Conservation (phyloP, 176 grass and related monocot species). For the Bonia amplexicaulis region DNA sequence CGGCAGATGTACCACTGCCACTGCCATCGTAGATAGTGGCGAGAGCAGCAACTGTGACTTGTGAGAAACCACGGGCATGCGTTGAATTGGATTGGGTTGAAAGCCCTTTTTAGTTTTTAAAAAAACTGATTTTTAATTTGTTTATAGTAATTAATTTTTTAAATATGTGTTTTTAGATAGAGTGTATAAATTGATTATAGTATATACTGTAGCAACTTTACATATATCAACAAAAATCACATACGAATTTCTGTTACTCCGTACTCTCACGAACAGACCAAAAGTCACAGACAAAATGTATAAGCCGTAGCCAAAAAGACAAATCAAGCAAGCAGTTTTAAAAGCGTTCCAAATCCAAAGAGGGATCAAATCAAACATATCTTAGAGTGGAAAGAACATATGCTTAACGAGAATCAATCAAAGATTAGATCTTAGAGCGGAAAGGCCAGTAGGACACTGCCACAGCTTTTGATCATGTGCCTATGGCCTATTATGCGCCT, state of each 20-base stretch:
- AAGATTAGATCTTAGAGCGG: neutral
- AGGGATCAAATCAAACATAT: slow-evolving; percentile 26
- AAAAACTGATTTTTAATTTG: too few species aligned
- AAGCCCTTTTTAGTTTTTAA: too few species aligned
- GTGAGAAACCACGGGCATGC: neutral
- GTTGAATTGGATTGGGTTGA: neutral
- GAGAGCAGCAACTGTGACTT: slow-evolving; percentile 1
- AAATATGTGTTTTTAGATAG: too few species aligned
- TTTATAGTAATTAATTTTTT: too few species aligned
- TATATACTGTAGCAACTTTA: too few species aligned
- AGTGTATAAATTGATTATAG: too few species aligned
- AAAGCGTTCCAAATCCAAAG: slow-evolving; percentile 29
- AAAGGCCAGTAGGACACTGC: slow-evolving; percentile 7
- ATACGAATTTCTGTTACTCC: too few species aligned
- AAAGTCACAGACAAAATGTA: too few species aligned
- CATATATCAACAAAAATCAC: too few species aligned
- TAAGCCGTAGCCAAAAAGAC: neutral
- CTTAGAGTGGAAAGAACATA: slow-evolving; percentile 50
- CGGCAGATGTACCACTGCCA: slow-evolving; percentile 49
- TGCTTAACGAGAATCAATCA: slow-evolving; percentile 44
- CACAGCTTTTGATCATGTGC: slow-evolving; percentile 32
- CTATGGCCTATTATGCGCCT: neutral
- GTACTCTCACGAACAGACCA: too few species aligned
- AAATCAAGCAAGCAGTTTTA: slow-evolving; percentile 17
- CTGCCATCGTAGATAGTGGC: neutral